phyloP scores from a whole-genome alignment of 2,329 filamentous ascomycete genomes.

The Trichoderma sp. region DNA sequence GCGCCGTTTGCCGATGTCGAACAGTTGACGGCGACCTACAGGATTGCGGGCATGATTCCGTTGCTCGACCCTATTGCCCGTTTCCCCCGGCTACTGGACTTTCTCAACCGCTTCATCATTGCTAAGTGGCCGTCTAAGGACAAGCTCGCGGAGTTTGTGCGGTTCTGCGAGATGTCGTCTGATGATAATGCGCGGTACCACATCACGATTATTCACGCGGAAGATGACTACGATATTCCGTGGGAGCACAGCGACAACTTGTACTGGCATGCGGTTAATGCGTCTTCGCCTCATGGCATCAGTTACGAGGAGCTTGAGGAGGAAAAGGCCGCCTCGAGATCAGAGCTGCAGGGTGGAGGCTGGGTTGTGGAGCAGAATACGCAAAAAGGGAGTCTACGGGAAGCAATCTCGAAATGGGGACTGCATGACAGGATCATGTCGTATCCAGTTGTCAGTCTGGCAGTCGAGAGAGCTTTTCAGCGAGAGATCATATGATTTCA shows the following conservation, averaged over 20 bases:
- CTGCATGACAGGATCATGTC: not conserved
- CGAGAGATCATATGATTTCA: accelerated
- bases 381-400: not conserved
- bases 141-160: not conserved
- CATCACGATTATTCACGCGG: not conserved
- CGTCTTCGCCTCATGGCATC: not conserved
- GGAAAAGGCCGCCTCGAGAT: not conserved
- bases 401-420: not conserved
- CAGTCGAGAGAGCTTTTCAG: not conserved
- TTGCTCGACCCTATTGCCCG: not conserved
- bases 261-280: conserved; percentile 1
- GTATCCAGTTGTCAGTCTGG: not conserved
- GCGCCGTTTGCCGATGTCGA: not conserved
- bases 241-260: not conserved
- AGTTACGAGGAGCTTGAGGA: not conserved
- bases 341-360: not conserved
- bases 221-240: conserved; percentile 1
- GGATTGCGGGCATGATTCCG: not conserved
- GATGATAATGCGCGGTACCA: not conserved
- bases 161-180: not conserved
- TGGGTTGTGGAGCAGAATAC: not conserved
- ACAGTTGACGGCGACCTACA: not conserved
- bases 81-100: not conserved
- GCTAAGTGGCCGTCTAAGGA: not conserved
- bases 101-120: not conserved